Evolutionary conservation across 2,329 filamentous ascomycete species (phyloP).

Genomic region (Westerdykella aurantiaca): DNA sequence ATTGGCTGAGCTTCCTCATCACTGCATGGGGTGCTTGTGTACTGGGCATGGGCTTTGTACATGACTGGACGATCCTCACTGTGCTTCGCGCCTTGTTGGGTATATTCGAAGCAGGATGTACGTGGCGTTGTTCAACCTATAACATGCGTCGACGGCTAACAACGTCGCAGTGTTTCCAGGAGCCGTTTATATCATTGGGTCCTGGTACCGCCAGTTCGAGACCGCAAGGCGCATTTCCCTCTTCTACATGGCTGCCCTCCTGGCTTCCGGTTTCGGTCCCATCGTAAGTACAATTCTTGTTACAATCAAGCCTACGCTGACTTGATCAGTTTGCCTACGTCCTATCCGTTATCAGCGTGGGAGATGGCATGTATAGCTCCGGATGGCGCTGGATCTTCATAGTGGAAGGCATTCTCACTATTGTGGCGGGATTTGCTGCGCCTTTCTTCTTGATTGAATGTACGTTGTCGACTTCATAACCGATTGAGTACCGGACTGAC

Average conservation of each 20-base stretch:
- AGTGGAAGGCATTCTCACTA: constrained; percentile 17
- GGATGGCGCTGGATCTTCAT: constrained; percentile 32
- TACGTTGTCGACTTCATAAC: constrained; percentile 3
- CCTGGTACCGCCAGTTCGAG: constrained; percentile 24
- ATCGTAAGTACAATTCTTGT: constrained; percentile 15
- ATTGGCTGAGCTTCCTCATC: constrained; percentile 28
- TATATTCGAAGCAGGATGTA: constrained; percentile 21
- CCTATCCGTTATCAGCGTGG: constrained; percentile 27
- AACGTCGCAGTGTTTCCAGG: constrained; percentile 17
- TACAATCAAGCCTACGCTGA: constrained; percentile 1
- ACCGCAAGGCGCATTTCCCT: constrained; percentile 21
- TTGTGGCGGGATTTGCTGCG: constrained; percentile 14
- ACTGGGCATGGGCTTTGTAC: constrained; percentile 22
- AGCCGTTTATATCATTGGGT: constrained; percentile 20
- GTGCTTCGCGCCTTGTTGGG: constrained; percentile 17
- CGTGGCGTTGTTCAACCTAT: no score
- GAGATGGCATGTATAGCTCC: constrained; percentile 24
- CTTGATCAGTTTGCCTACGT: constrained; percentile 23
- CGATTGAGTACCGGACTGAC: background rate
- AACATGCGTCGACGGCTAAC: background rate
- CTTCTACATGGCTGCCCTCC: constrained; percentile 24
- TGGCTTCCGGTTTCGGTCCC: constrained; percentile 29
- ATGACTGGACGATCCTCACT: constrained; percentile 16
- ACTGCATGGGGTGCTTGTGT: constrained; percentile 20
- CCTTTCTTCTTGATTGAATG: constrained; percentile 24